These are phyloP conservation scores for Osmozyma mogii DNA, from an alignment of 805 yeast species.

Conservation along the genomic window DNA sequence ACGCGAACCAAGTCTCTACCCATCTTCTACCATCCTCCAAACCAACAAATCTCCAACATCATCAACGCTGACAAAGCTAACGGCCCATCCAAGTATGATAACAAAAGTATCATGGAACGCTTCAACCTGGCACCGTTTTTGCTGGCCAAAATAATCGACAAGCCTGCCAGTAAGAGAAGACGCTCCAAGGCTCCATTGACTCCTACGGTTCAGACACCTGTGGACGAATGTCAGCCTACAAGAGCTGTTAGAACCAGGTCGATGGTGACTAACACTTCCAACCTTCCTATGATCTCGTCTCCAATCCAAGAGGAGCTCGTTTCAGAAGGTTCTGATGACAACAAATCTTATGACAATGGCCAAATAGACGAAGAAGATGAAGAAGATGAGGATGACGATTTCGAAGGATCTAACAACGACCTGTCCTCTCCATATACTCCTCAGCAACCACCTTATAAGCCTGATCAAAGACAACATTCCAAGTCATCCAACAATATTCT, in stretches of 20 bases:
- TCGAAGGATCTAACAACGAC: slow-evolving; percentile 14
- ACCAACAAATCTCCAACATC: slow-evolving; percentile 31
- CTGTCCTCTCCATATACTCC: slow-evolving; percentile 34
- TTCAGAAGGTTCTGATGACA: slow-evolving; percentile 31
- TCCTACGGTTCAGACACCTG: slow-evolving; percentile 8
- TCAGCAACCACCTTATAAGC: slow-evolving; percentile 32
- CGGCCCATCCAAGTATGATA: slow-evolving; percentile 30
- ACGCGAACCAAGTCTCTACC: slow-evolving; percentile 39
- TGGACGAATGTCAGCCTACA: slow-evolving; percentile 17
- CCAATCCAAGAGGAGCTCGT: slow-evolving; percentile 34
- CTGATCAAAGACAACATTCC: slow-evolving; percentile 4
- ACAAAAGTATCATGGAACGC: slow-evolving; percentile 34
- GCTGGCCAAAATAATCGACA: slow-evolving; percentile 34
- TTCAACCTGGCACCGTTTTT: slow-evolving; percentile 40
- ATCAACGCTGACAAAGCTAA: slow-evolving; percentile 35
- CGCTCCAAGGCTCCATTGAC: slow-evolving; percentile 12
- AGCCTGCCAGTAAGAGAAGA: slow-evolving; percentile 20
- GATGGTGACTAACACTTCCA: slow-evolving; percentile 24
- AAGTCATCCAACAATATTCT: slow-evolving; percentile 5
- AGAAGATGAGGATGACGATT: slow-evolving; percentile 21
- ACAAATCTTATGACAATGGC: slow-evolving; percentile 24
- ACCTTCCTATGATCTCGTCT: slow-evolving; percentile 27
- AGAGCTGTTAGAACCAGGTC: slow-evolving; percentile 37
- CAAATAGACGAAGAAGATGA: slow-evolving; percentile 18
- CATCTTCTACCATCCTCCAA: slow-evolving; percentile 30